These are phyloP conservation scores for Prillingera fragicola DNA, from an alignment of 1,284 basidiomycete genomes.

Conservation along the genomic window DNA sequence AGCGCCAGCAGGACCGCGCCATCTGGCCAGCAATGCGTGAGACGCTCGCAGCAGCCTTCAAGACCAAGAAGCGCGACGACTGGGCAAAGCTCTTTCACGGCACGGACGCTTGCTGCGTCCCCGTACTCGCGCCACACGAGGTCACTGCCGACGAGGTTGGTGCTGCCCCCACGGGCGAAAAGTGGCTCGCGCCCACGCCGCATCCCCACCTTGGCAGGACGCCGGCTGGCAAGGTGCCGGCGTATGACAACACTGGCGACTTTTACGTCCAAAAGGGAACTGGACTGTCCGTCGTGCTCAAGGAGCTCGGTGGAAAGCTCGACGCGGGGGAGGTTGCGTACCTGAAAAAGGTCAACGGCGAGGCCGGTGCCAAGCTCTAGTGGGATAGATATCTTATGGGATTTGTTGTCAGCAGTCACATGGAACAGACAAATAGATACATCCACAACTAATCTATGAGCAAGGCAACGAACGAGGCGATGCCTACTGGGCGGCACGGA, in stretches of 20 bases:
- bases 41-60: constrained; percentile 5
- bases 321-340: constrained; percentile 1
- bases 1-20: constrained; percentile 4
- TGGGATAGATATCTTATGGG: too few species aligned
- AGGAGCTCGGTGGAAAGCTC: not conserved
- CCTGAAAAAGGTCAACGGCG: constrained; percentile 1
- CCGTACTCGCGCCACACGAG: constrained; percentile 9
- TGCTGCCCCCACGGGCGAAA: not conserved
- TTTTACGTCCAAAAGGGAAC: constrained; percentile 6
- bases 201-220: constrained; percentile 9
- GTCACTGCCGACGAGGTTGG: constrained; percentile 6
- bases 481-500: constrained; percentile 11
- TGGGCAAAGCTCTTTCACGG: constrained; percentile 12
- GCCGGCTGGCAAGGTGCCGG: not conserved
- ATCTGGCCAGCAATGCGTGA: constrained; percentile 7
- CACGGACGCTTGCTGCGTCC: constrained; percentile 14
- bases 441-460: too few species aligned
- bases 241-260: constrained; percentile 1
- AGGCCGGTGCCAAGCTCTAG: too few species aligned
- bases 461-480: too few species aligned
- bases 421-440: too few species aligned
- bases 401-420: too few species aligned
- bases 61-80: constrained; percentile 9
- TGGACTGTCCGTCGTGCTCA: not conserved
- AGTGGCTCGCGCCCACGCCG: constrained; percentile 1